Percentiles rank a stretch among this genome's conserved stretches.
Evolutionary conservation across 2,329 filamentous ascomycete species (phyloP).

Genomic region (Fusarium musae): DNA sequence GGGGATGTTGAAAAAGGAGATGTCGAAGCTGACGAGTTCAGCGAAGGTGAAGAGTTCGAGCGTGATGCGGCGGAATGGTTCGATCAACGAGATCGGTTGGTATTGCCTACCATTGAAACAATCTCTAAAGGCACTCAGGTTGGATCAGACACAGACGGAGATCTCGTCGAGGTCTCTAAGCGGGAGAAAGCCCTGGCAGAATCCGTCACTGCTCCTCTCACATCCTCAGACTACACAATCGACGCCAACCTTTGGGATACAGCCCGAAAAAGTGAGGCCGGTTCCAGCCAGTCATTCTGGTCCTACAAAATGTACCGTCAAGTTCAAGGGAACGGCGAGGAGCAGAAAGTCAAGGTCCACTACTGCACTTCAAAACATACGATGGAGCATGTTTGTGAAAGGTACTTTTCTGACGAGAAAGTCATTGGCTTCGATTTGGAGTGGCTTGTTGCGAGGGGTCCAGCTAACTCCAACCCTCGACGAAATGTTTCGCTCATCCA

Average conservation of each 20-base stretch:
- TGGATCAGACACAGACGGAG: background rate
- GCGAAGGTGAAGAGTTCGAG: conserved; percentile 42
- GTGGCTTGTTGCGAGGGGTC: conserved; percentile 71
- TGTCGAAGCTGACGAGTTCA: conserved; percentile 30
- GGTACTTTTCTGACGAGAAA: conserved; percentile 74
- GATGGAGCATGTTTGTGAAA: conserved; percentile 72
- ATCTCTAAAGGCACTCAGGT: conserved; percentile 11
- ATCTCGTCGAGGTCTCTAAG: conserved; percentile 11
- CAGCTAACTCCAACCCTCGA: conserved; percentile 60
- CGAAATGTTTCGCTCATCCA: conserved; percentile 85
- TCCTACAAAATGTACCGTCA: conserved; percentile 74
- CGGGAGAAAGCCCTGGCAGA: background rate
- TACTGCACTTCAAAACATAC: conserved; percentile 78
- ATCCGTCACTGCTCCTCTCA: conserved; percentile 39
- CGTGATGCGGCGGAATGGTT: conserved; percentile 42
- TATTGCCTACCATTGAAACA: background rate
- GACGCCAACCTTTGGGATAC: conserved; percentile 47
- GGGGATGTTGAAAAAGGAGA: background rate
- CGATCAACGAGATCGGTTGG: conserved; percentile 36
- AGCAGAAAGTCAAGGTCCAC: conserved; percentile 72
- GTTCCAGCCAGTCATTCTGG: conserved; percentile 69
- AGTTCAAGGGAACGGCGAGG: conserved; percentile 52
- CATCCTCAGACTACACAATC: conserved; percentile 47
- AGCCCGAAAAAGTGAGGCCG: conserved; percentile 59
- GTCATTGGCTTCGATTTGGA: conserved; percentile 92